Base-by-base conservation (phyloP, 495 filamentous ascomycete species). In the Mycothermus thermophilus region DNA sequence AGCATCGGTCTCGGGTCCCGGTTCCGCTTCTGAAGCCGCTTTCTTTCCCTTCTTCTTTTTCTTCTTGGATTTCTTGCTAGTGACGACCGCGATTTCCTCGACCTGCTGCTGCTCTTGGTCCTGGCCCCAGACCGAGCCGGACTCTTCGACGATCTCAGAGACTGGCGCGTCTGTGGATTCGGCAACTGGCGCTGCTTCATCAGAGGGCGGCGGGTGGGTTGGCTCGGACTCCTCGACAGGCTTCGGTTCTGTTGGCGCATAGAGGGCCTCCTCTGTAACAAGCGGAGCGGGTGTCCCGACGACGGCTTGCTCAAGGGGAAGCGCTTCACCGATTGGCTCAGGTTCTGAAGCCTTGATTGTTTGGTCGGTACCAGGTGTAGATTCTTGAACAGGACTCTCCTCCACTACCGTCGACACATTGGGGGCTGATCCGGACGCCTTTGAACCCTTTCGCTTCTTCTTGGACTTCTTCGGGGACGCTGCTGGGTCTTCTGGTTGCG, bases 41-140 rank as follows among this genome's bases (percentile, higher is more conserved):
- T 43, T 41, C 24, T 37, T 47, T 19, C 32, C 28, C 37, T 48
- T 47, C 38, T 47, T 45, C 32, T 53, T 55, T 35, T 51, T 51
- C 19, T 49, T 48, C 35, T 51, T 55, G 8, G 43, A 32, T 26
- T 55, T 52, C 35, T 52, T 50, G 34, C 36, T 22, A 13, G 21
- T 28, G 30, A 21, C 19, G 16, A 21, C 16, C 9, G 18, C 17
- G 7, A 22, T 24, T 24, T 24, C 22, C 22, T 24, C 22, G 5
- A 10, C 5, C 22, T 24, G 22, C 22, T 24, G 22, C 22, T 24
- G 22, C 22, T 24, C 5, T 24, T 24, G 5, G 10, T 26, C 24
- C 8, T 4, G 24, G 24, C 9, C 7, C 32, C 21, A 25, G 33
- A 2, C 15, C 23, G 3, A 9, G 16, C 9, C 15, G 24, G 3